Evolutionary conservation across 2,329 filamentous ascomycete species (phyloP).

Genomic region (Exophiala bonariae): DNA sequence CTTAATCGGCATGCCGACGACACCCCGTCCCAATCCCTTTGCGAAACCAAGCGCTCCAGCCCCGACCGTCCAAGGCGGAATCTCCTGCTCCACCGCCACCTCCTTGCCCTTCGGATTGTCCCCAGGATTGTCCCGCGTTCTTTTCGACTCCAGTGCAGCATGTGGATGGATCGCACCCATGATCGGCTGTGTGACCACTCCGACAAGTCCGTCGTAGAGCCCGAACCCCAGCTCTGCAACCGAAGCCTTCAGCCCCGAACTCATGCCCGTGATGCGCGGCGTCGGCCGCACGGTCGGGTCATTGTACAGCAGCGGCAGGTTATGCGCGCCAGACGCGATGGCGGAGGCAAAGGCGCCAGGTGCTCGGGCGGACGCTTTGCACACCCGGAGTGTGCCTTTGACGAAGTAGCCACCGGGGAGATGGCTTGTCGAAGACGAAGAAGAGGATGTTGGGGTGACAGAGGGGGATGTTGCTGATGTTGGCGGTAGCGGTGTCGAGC

Average conservation of each 20-base stretch:
- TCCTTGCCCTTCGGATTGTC: not conserved
- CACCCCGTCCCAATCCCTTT: slow-evolving; percentile 43
- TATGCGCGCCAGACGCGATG: slow-evolving; percentile 52
- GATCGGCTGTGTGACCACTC: slow-evolving; percentile 44
- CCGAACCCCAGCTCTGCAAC: slow-evolving; percentile 46
- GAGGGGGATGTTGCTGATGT: not conserved
- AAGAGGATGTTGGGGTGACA: not conserved
- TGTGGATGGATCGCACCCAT: slow-evolving; percentile 35
- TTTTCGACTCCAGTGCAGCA: not conserved
- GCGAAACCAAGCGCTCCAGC: slow-evolving; percentile 41
- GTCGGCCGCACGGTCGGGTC: slow-evolving; percentile 46
- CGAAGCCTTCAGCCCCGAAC: slow-evolving; percentile 44
- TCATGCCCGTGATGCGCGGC: slow-evolving; percentile 43
- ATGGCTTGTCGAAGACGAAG: not conserved
- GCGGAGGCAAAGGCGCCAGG: slow-evolving; percentile 37
- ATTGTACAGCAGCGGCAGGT: slow-evolving; percentile 52
- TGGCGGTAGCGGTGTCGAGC: not conserved
- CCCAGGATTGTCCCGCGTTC: not conserved
- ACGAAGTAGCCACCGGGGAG: not conserved
- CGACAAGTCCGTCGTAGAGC: slow-evolving; percentile 43
- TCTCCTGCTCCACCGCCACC: not conserved
- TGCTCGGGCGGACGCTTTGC: slow-evolving; percentile 10
- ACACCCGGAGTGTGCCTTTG: slow-evolving; percentile 7
- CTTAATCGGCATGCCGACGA: slow-evolving; percentile 29
- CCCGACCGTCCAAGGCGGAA: slow-evolving; percentile 15